Evolutionary conservation across 2,329 filamentous ascomycete genomes (phyloP).

Genomic region (Diaporthe longicolla): DNA sequence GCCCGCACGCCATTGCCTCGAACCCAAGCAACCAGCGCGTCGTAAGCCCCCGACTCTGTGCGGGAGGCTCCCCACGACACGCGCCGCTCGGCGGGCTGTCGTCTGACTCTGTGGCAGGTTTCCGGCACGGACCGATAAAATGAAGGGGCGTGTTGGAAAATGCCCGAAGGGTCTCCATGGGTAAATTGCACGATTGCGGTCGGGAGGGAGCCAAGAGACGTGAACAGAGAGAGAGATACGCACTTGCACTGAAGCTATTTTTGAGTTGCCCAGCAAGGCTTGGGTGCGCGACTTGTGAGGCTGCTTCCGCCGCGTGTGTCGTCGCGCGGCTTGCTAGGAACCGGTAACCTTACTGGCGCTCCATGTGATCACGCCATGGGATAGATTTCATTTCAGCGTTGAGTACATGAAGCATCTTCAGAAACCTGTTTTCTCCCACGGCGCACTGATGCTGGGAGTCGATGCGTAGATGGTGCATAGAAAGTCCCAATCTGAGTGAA

Average conservation of each 20-base stretch:
- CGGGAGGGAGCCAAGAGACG: neutral
- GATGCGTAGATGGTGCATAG: neutral
- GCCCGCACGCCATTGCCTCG: neutral
- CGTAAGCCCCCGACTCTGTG: neutral
- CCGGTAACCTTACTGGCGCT: neutral
- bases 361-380: neutral
- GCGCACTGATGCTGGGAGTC: conserved; percentile 15
- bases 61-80: too few species aligned
- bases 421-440: conserved; percentile 9
- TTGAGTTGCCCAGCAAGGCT: conserved; percentile 21
- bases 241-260: neutral
- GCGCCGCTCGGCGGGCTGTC: conserved; percentile 1
- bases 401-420: neutral
- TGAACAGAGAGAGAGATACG: neutral
- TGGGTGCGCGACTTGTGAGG: neutral
- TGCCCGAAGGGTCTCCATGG: neutral
- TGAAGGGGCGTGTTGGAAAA: neutral
- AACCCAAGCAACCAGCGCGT: neutral
- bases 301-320: neutral
- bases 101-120: conserved; percentile 10
- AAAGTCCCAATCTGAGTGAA: conserved; percentile 2
- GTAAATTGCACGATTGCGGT: too few species aligned
- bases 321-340: neutral
- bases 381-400: neutral
- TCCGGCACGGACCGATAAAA: conserved; percentile 28